Conservation (phyloP, 176 grass and related monocot species). For the Pharus latifolius region DNA sequence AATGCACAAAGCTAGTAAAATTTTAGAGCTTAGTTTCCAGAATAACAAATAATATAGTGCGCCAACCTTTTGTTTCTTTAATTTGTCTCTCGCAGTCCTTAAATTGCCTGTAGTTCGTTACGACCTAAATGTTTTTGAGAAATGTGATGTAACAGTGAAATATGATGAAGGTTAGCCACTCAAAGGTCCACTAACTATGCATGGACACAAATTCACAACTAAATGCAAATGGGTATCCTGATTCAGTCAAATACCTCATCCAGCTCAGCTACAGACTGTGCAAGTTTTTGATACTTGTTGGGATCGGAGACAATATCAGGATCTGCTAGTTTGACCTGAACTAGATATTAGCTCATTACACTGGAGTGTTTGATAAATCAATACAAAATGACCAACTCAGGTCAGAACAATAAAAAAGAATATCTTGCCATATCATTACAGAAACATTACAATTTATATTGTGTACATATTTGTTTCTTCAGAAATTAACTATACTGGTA, state of each 20-base stretch:
- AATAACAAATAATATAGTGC: too few relatives aligned
- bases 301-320: slow-evolving; percentile 47
- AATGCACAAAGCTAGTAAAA: too few relatives aligned
- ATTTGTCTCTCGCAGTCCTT: slow-evolving; percentile 46
- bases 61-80: slow-evolving; percentile 46
- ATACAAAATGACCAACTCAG: too few relatives aligned
- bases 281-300: slow-evolving; percentile 41
- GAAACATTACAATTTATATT: too few relatives aligned
- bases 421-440: too few relatives aligned
- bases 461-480: too few relatives aligned
- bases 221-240: neutral
- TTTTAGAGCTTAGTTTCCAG: too few relatives aligned
- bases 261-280: slow-evolving; percentile 46
- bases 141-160: neutral
- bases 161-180: neutral
- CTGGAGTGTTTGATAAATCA: neutral
- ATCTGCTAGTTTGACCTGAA: slow-evolving; percentile 51
- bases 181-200: too few relatives aligned
- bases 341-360: neutral
- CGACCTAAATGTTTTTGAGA: slow-evolving; percentile 21
- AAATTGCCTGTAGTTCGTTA: slow-evolving; percentile 33
- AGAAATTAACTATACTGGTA: too few relatives aligned
- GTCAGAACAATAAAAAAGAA: too few relatives aligned
- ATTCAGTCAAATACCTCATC: slow-evolving; percentile 34
- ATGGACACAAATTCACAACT: too few relatives aligned